Base-by-base conservation (phyloP, 108 stramenopile genomes). In the Cyclotella baltica region DNA sequence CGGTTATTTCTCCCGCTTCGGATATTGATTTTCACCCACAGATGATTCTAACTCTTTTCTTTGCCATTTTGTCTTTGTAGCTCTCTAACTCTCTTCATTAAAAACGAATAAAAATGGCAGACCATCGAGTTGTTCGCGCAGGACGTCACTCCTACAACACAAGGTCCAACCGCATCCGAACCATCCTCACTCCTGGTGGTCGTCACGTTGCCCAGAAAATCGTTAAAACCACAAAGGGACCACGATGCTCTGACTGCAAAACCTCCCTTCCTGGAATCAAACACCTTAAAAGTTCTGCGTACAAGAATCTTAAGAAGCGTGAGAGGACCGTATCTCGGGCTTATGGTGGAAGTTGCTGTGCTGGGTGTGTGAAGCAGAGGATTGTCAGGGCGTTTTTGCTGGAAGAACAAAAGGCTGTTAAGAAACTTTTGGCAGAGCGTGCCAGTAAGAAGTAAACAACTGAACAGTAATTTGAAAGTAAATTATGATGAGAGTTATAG, bases 321-420 rank as follows among this genome's bases (percentile, higher is more conserved):
- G 94, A 99, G 83, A 94, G 96, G 65, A 99, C 98, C 62, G 99
- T 99, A 13, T 90, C 91, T 22, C 96, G 99, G 71, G 95, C 97
- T 35, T 99, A 99, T 78, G 99, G 99, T 46, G 99, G 99, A 33
- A 83, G 88, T 53, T 76, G 73, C 64, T 98, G 97, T 86, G 95
- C 85, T 55, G 62, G 57, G 36, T 98, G 98, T 84, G 97, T 99
- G 50, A 92, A 91, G 72, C 71, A 90, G 67, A 87, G 98, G 50
- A 97, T 99, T 84, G 86, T 99, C 57, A 85, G 99, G 78, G 99
- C 99, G 35, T 99, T 99, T 84, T 80, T 99, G 67, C 89, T 99
- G 85, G 98, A 99, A 89, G 99, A 99, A 89, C 98, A 98, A 78
- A 99, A 99, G 98, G 98, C 98, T 56, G 98, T 98, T 31, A 99